Base-by-base conservation (phyloP, 176 grass and related monocot genomes). In the Hordeum marinum region DNA sequence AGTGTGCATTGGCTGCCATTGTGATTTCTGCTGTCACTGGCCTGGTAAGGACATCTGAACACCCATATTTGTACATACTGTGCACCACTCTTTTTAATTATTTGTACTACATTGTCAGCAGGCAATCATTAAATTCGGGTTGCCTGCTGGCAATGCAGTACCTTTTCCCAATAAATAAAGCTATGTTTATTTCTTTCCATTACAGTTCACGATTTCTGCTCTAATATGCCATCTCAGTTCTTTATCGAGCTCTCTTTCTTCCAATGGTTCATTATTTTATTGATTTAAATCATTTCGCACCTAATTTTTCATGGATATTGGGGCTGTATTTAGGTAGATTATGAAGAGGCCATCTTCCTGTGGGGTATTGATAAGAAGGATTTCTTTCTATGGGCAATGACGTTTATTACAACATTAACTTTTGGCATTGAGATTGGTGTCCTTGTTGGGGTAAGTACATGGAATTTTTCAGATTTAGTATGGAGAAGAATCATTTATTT, bases 371-470 rank as follows among this genome's bases (percentile, higher is more conserved):
- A 95, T 81, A 98, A 94, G 78, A 98, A 89, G 78, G 96, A 98
- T 92, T 98, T 98, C 80, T 90, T 93, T 82, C 88, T 98, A 35
- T 98, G 96, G 96, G 79, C 90, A 36, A 90, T 94, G 72, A 98
- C 96, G 48, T 91, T 80, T 57, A 68, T 90, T 52, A 94, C 91
- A 69, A 98, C 93, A 60, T 89, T 98, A 83, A 62, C 92, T 77
- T 92, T 95, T 85, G 93, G 96, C 60, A 98, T 98, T 81, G 96
- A 98, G 72, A 95, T 95, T 87, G 96, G 96, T 61, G 96, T 98
- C 46, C 83, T 98, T 90, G 54, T 98, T 69, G 96, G 96, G 85
- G 96, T 98, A 92, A 83, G 83, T 79, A 27, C 48, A 43, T 34
- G 12, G 43, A 32, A 48, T 66, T 58, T 79, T 27, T 80, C 6